Percentiles rank a stretch among this genome's conserved stretches.
phyloP scores from a whole-genome alignment of 768 basidiomycete genomes.

The Leucocoprinus leucothites region DNA sequence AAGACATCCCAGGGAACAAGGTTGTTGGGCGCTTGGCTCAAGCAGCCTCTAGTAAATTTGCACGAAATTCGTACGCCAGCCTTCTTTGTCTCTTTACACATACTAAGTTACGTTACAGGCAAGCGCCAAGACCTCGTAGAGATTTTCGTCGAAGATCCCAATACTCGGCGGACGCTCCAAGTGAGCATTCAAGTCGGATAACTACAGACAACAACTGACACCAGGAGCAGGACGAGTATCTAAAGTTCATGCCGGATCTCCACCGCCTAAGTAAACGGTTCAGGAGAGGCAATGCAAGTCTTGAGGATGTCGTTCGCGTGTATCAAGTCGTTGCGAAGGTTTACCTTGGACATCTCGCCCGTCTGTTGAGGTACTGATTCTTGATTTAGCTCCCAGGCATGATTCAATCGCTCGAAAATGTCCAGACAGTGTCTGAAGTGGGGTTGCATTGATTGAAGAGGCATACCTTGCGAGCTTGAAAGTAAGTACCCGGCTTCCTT shows the following conservation, averaged over 20 bases:
- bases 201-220: no score
- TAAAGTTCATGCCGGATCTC: slow-evolving; percentile 93
- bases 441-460: slow-evolving; percentile 57
- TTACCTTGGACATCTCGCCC: slow-evolving; percentile 6
- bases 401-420: slow-evolving; percentile 56
- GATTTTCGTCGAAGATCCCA: slow-evolving; percentile 76
- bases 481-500: slow-evolving; percentile 34
- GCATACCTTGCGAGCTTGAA: slow-evolving; percentile 59
- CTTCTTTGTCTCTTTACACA: background rate
- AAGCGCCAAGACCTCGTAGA: slow-evolving; percentile 89
- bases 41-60: slow-evolving; percentile 91
- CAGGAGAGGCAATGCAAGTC: slow-evolving; percentile 74
- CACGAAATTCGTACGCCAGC: slow-evolving; percentile 82
- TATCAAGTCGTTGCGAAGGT: slow-evolving; percentile 93
- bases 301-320: slow-evolving; percentile 94
- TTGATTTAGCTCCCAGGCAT: slow-evolving; percentile 66
- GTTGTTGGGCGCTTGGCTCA: slow-evolving; percentile 87
- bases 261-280: slow-evolving; percentile 90
- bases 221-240: slow-evolving; percentile 82
- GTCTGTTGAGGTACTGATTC: background rate
- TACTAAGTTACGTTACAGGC: slow-evolving; percentile 36
- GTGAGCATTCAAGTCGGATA: no score
- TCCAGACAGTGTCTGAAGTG: slow-evolving; percentile 42
- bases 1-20: slow-evolving; percentile 94
- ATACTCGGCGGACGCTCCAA: slow-evolving; percentile 68